phyloP scores from a whole-genome alignment of 73 alveolate species.

The Tetrahymena elliotti region DNA sequence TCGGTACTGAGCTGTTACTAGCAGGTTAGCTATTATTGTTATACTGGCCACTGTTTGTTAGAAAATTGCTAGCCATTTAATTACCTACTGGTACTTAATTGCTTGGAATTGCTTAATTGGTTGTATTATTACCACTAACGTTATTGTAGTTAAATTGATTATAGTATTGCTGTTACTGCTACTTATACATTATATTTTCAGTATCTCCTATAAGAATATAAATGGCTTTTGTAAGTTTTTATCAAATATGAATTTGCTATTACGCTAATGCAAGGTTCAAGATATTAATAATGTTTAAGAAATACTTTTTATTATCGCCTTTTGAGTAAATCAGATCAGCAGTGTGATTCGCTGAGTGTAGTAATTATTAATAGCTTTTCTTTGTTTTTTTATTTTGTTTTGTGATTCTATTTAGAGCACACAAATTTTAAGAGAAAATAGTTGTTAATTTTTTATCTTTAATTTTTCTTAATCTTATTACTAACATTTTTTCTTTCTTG shows the following conservation, averaged over 20 bases:
- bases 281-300: neutral
- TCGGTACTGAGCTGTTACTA: neutral
- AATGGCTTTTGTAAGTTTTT: neutral
- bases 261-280: neutral
- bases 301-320: neutral
- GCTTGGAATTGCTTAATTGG: neutral
- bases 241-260: too few relatives aligned
- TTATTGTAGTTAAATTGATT: neutral
- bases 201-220: neutral
- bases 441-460: neutral
- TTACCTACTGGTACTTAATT: neutral
- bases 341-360: neutral
- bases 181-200: neutral
- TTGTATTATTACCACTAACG: neutral
- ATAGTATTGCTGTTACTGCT: neutral
- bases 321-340: neutral
- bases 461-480: neutral
- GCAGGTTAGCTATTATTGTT: neutral
- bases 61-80: neutral
- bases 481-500: neutral
- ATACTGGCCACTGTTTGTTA: neutral
- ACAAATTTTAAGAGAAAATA: neutral
- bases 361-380: neutral
- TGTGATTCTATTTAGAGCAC: neutral
- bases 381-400: neutral